Evolutionary conservation across 768 basidiomycete species (phyloP), one percentile per base, ranked within the genome.

Genomic region (Lentinula raphanica): DNA sequence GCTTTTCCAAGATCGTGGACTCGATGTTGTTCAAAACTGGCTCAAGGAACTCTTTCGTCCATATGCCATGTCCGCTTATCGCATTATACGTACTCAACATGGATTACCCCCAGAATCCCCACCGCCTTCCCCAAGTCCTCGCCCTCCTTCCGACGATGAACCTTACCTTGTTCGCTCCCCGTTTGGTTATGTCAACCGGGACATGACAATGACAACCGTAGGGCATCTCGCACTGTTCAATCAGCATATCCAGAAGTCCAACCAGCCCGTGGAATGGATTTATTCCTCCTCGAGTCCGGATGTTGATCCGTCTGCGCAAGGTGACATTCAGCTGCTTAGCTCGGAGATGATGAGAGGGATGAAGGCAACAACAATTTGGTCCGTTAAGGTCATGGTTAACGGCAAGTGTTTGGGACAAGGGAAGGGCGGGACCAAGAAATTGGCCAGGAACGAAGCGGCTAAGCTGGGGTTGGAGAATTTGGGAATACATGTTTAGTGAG

Each of bases 211-310:
- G 61, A 64, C 73, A 35, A 74, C 74, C 32, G 66, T 69, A 38
- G 90, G 90, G 3, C 86, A 92, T 66, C 80, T 92, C 11, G 86
- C 87, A 36, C 71, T 92, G 54, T 91, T 92, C 77, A 92, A 92
- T 66, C 90, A 92, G 71, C 75, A 81, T 58, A 68, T 92, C 56
- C 85, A 88, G 70, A 87, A 82, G 70, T 63, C 66, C 27, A 76
- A 74, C 65, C 76, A 74, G 54, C 65, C 69, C 53, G 79, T 92
- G 60, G 88, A 92, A 70, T 92, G 90, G 90, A 69, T 81, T 11
- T 90, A 86, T 65, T 72, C 78, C 27, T 81, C 83, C 59, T 68
- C 67, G 21, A 61, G 58, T 23, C 62, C 58, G 17, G 58, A 42
- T 15, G 17, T 36, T 6, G 49, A 56, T 29, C 31, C 39, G 15